Percentiles rank a stretch among this genome's conserved stretches.
These are phyloP conservation scores for Megacollybia platyphylla DNA, from an alignment of 1,284 basidiomycete species.

Conservation along the genomic window DNA sequence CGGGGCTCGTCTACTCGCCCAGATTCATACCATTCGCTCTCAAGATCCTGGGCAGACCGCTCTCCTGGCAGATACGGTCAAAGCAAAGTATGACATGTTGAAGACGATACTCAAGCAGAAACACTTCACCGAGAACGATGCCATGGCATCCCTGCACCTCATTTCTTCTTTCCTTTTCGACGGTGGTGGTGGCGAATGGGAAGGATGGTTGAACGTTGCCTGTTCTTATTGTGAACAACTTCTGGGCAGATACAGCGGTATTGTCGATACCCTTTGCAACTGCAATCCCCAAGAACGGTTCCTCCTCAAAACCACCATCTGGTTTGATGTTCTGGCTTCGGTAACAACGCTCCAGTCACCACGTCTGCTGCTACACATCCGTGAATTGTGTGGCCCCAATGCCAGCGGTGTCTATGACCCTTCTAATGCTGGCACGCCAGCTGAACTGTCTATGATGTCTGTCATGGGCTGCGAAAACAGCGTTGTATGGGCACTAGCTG, in stretches of 20 bases:
- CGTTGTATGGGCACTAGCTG: slow-evolving; percentile 66
- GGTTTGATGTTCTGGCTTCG: slow-evolving; percentile 75
- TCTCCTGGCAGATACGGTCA: slow-evolving; percentile 15
- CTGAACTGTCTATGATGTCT: slow-evolving; percentile 51
- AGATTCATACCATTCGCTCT: slow-evolving; percentile 29
- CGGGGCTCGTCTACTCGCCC: slow-evolving; percentile 46
- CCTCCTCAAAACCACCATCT: slow-evolving; percentile 70
- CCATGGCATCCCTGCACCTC: slow-evolving; percentile 64
- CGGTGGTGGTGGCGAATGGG: slow-evolving; percentile 59
- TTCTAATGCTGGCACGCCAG: slow-evolving; percentile 14
- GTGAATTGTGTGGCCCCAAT: slow-evolving; percentile 36
- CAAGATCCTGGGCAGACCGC: slow-evolving; percentile 9
- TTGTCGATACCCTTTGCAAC: slow-evolving; percentile 28
- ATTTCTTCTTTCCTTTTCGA: slow-evolving; percentile 65
- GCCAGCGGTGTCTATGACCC: slow-evolving; percentile 23
- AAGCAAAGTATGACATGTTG: slow-evolving; percentile 13
- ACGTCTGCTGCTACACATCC: slow-evolving; percentile 42
- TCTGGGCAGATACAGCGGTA: slow-evolving; percentile 19
- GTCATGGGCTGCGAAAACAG: slow-evolving; percentile 79
- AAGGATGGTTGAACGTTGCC: slow-evolving; percentile 48
- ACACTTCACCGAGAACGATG: slow-evolving; percentile 42
- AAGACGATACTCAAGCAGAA: slow-evolving; percentile 13
- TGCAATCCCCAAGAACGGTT: slow-evolving; percentile 42
- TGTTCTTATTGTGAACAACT: slow-evolving; percentile 35
- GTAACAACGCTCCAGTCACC: slow-evolving; percentile 51